Conservation (phyloP, 306 rosid genomes). For the Hylodesmum podocarpum region DNA sequence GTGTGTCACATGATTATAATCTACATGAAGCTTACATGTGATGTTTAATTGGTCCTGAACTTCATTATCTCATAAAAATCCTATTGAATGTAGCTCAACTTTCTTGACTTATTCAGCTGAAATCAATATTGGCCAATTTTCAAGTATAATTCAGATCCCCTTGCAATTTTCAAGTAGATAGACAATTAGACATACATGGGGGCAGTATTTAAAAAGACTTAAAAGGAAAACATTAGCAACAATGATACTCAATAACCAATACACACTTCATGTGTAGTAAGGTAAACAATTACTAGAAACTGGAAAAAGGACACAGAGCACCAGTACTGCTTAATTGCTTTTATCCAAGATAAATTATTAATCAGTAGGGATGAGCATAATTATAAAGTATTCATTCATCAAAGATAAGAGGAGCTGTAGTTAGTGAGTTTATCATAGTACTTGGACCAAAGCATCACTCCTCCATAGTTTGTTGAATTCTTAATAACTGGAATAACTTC, state of each 20-base stretch:
- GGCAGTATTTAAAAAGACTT: neutral
- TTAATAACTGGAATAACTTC: slow-evolving; percentile 37
- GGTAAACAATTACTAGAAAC: neutral
- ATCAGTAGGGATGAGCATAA: neutral
- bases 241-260: slow-evolving; percentile 13
- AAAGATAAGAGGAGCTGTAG: slow-evolving; percentile 35
- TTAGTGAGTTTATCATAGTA: slow-evolving; percentile 30
- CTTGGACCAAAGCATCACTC: slow-evolving; percentile 48
- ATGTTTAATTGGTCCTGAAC: neutral
- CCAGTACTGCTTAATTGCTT: neutral
- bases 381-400: neutral
- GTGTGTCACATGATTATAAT: neutral
- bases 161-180: neutral
- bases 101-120: neutral
- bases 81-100: neutral
- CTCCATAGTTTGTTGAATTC: slow-evolving; percentile 39
- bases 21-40: neutral
- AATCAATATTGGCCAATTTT: neutral
- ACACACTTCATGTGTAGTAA: neutral
- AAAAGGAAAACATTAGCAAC: neutral
- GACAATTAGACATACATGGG: too few relatives aligned
- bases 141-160: too few relatives aligned
- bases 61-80: neutral
- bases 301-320: neutral
- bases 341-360: neutral